Evolutionary conservation across 2,329 filamentous ascomycete genomes (phyloP).

Genomic region (Graphilbum ipis-grandicollis): DNA sequence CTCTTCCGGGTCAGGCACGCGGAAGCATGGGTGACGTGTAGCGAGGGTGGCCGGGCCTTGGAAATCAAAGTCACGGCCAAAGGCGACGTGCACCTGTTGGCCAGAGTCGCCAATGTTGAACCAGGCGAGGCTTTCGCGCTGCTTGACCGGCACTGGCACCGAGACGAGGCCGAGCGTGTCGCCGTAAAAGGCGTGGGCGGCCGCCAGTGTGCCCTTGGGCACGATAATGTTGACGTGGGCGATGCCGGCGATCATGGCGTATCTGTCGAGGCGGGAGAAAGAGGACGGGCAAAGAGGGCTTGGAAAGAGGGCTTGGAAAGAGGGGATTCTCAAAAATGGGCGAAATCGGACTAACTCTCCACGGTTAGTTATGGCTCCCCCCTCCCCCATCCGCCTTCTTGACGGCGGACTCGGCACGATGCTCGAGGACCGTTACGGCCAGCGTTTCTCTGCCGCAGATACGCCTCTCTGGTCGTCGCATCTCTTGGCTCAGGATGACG

Average conservation of each 20-base stretch:
- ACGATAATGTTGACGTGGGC: conserved; percentile 39
- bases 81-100: conserved; percentile 39
- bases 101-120: conserved; percentile 37
- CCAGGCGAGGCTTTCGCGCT: conserved; percentile 35
- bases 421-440: conserved; percentile 37
- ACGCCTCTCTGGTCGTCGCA: conserved; percentile 53
- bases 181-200: conserved; percentile 36
- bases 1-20: conserved; percentile 26
- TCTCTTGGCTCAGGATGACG: conserved; percentile 33
- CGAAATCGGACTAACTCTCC: too few relatives aligned
- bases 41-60: conserved; percentile 15
- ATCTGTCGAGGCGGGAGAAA: background rate
- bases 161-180: conserved; percentile 35
- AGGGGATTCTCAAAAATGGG: too few relatives aligned
- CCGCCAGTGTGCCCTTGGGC: conserved; percentile 29
- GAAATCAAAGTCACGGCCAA: conserved; percentile 19
- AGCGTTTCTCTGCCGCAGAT: conserved; percentile 30
- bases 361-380: background rate
- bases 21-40: conserved; percentile 41
- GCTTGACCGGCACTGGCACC: conserved; percentile 31
- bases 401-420: conserved; percentile 54
- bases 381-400: conserved; percentile 21
- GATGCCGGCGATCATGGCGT: conserved; percentile 18
- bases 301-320: too few relatives aligned
- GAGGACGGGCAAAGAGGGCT: background rate